Percentiles rank a stretch among this genome's conserved stretches.
These are phyloP conservation scores for Ramalina peruviana DNA, from an alignment of 495 filamentous ascomycete genomes.

Conservation along the genomic window DNA sequence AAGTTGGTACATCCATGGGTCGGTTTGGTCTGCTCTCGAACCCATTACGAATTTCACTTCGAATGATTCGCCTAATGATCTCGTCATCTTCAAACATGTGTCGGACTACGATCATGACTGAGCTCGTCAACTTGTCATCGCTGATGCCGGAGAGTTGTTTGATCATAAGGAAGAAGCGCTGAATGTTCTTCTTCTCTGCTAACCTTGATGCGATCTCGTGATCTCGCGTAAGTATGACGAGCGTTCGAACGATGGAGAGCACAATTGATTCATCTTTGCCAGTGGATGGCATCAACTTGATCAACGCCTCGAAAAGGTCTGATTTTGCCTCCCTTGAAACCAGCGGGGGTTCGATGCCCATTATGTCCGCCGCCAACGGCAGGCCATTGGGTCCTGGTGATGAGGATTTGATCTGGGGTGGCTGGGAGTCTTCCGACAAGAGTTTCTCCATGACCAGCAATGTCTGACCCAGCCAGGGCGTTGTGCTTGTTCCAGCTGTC, in stretches of 20 bases:
- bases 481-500: constrained; percentile 48
- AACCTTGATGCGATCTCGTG: constrained; percentile 60
- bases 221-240: constrained; percentile 80
- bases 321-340: constrained; percentile 52
- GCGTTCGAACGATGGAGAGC: constrained; percentile 64
- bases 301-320: constrained; percentile 55
- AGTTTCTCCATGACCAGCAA: constrained; percentile 83
- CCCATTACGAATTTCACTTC: constrained; percentile 67
- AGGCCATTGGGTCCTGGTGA: constrained; percentile 31
- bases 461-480: constrained; percentile 86
- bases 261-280: constrained; percentile 79
- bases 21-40: constrained; percentile 52
- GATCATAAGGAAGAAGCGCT: constrained; percentile 84
- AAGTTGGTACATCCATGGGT: constrained; percentile 53
- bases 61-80: constrained; percentile 83
- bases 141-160: constrained; percentile 72
- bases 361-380: constrained; percentile 33
- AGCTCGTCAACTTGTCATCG: constrained; percentile 60
- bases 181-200: constrained; percentile 76
- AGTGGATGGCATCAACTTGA: constrained; percentile 71
- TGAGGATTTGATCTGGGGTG: constrained; percentile 58
- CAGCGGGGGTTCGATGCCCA: constrained; percentile 45
- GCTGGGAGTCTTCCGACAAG: constrained; percentile 73
- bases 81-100: constrained; percentile 92
- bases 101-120: constrained; percentile 75